Percentiles rank a stretch among this genome's conserved stretches.
These are phyloP conservation scores for Aspergillus pseudoterreus DNA, from an alignment of 2,329 filamentous ascomycete genomes.

Conservation along the genomic window DNA sequence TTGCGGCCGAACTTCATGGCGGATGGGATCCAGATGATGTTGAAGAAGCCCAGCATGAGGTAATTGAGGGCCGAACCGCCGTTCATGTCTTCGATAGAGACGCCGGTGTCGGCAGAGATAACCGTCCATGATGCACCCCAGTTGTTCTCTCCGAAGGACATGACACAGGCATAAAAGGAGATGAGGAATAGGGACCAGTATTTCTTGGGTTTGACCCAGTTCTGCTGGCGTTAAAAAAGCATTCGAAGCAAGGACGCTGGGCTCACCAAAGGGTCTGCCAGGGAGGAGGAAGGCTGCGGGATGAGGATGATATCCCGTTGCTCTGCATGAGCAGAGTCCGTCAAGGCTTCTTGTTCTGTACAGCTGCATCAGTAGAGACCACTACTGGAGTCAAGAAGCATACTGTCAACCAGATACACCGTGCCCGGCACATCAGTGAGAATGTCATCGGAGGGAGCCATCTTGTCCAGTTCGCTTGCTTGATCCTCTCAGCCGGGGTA, in stretches of 20 bases:
- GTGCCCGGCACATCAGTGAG: constrained; percentile 31
- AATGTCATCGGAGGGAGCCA: constrained; percentile 16
- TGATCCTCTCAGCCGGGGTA: too few species aligned
- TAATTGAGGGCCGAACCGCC: constrained; percentile 41
- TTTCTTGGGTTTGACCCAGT: constrained; percentile 37
- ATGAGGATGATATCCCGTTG: constrained; percentile 29
- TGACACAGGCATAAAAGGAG: constrained; percentile 39
- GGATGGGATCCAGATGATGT: constrained; percentile 37
- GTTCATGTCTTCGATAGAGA: constrained; percentile 40
- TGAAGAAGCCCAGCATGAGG: constrained; percentile 39
- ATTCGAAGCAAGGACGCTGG: background rate
- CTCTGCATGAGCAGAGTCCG: constrained; percentile 21
- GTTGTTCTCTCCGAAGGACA: constrained; percentile 41
- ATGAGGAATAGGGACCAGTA: constrained; percentile 39
- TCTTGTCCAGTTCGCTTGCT: background rate
- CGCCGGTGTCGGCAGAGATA: constrained; percentile 37
- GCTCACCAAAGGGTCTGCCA: constrained; percentile 27
- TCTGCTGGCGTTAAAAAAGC: constrained; percentile 10
- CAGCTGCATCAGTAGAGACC: background rate
- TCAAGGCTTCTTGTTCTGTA: constrained; percentile 14
- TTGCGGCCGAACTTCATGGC: constrained; percentile 33
- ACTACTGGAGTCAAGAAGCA: background rate
- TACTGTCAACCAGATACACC: constrained; percentile 30
- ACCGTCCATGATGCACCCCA: constrained; percentile 42
- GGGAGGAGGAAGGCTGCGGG: constrained; percentile 29